Percentiles rank a stretch among this genome's conserved stretches.
Evolutionary conservation across 768 basidiomycete species (phyloP).

Genomic region (Sutorius australiensis): DNA sequence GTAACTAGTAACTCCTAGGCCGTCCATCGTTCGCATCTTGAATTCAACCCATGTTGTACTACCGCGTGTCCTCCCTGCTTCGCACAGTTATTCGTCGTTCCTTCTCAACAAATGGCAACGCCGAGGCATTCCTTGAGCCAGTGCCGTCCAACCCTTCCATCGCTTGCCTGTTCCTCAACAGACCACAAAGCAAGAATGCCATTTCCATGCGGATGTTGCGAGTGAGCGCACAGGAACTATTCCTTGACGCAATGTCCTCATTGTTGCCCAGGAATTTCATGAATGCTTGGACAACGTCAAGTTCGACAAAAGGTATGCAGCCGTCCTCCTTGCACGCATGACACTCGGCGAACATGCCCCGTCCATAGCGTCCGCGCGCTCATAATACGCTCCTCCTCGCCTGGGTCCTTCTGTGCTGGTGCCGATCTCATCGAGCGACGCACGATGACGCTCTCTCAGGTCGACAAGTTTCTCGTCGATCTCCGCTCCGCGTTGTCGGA

Average conservation of each 20-base stretch:
- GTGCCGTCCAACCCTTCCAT: constrained; percentile 58
- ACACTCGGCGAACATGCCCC: not conserved
- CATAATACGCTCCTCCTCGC: constrained; percentile 74
- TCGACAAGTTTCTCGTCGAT: constrained; percentile 73
- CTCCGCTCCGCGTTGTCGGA: constrained; percentile 66
- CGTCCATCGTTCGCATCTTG: too few species aligned
- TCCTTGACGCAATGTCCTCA: constrained; percentile 1
- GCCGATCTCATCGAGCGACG: constrained; percentile 85
- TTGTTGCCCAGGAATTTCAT: constrained; percentile 55
- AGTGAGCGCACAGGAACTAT: constrained; percentile 36
- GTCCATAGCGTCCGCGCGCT: constrained; percentile 64
- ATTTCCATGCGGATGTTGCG: constrained; percentile 71
- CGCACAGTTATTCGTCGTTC: constrained; percentile 6
- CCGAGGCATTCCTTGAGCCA: constrained; percentile 48
- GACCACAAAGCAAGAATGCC: constrained; percentile 83
- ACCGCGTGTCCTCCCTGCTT: constrained; percentile 1
- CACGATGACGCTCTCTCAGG: constrained; percentile 73
- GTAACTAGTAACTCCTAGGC: too few species aligned
- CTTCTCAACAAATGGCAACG: constrained; percentile 17
- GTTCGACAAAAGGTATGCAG: constrained; percentile 58
- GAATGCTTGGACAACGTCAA: constrained; percentile 64
- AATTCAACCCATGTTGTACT: constrained; percentile 4
- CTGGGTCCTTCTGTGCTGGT: constrained; percentile 86
- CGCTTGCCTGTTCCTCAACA: constrained; percentile 71
- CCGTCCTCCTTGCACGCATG: not conserved